These are phyloP conservation scores for Blastosporella zonata DNA, from an alignment of 1,284 basidiomycete genomes.

Conservation along the genomic window DNA sequence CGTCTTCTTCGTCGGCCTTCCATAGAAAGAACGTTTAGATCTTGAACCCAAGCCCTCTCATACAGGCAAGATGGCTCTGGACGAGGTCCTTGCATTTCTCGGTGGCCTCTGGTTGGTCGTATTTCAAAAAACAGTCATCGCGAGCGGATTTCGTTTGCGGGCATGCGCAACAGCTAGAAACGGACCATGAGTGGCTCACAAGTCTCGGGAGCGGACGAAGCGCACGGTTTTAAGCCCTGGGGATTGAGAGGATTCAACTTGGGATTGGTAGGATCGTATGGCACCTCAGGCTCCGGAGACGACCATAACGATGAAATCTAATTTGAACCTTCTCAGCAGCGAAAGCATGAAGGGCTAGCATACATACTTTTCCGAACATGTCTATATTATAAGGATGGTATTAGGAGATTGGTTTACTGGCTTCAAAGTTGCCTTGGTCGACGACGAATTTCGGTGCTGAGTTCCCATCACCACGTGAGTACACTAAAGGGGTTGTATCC, in stretches of 20 bases:
- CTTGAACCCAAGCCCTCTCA: conserved; percentile 86
- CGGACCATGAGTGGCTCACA: not conserved
- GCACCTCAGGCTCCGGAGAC: conserved; percentile 33
- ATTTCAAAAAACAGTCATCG: conserved; percentile 91
- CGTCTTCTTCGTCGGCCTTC: not conserved
- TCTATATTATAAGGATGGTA: not conserved
- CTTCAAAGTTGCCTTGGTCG: not conserved
- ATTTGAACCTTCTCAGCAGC: not conserved
- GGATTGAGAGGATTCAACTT: conserved; percentile 86
- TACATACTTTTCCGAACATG: conserved; percentile 34
- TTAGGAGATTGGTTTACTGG: not conserved
- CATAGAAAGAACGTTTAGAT: conserved; percentile 37
- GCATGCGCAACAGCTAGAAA: conserved; percentile 86
- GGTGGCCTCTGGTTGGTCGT: conserved; percentile 65
- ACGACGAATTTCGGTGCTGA: not conserved
- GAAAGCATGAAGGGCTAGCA: not conserved
- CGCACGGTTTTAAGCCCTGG: conserved; percentile 87
- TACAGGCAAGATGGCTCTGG: conserved; percentile 82
- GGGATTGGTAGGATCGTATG: conserved; percentile 64
- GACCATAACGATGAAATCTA: conserved; percentile 45
- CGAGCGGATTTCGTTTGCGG: conserved; percentile 88
- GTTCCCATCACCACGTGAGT: not conserved
- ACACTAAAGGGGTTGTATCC: not conserved
- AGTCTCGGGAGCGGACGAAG: conserved; percentile 18
- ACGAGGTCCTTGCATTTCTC: conserved; percentile 82